Evolutionary conservation across 371 early-diverging fungal species (phyloP), one percentile per base, ranked within the genome.

Genomic region (Mortierella sp.): DNA sequence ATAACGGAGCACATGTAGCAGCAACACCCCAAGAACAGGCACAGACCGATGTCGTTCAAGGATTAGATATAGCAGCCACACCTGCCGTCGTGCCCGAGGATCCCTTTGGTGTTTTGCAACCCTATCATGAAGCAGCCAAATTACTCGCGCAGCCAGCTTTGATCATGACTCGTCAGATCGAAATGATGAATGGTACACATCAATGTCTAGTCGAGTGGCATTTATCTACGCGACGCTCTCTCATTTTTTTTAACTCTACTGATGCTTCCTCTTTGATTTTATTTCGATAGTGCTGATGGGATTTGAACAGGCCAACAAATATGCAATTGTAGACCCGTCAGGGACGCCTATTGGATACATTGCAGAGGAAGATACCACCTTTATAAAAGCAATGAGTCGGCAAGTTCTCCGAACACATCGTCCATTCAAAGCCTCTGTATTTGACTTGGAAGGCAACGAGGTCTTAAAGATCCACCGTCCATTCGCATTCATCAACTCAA

Each of bases 281-380:
- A 4, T 15, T 60, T 45, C 6, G 22, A 28, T 71, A 80, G 80
- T 69, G 23, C 66, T 82, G 29, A 70, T 72, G 82, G 93, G 95
- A 15, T 95, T 89, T 70, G 96, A 97, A 76, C 95, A 97, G 82
- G 96, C 94, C 29, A 97, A 97, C 87, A 87, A 89, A 65, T 96
- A 97, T 69, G 88, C 92, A 6, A 91, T 97, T 47, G 88, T 91
- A 71, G 92, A 93, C 75, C 86, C 91, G 0, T 60, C 82, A 28
- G 95, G 95, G n/a, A 85, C 86, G 37, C 78, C 88, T 28, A 87
- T 94, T 9, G 96, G 96, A 10, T 95, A 88, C 67, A 94, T 97
- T 77, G 92, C 90, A 6, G 97, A 93, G 72, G 92, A 95, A 60
- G 90, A 92, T 35, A 76, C 84, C 0, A 86, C 90, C 0, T 82